Conservation (phyloP, 129 eudicot genomes). For the Lactuca sativa region DNA sequence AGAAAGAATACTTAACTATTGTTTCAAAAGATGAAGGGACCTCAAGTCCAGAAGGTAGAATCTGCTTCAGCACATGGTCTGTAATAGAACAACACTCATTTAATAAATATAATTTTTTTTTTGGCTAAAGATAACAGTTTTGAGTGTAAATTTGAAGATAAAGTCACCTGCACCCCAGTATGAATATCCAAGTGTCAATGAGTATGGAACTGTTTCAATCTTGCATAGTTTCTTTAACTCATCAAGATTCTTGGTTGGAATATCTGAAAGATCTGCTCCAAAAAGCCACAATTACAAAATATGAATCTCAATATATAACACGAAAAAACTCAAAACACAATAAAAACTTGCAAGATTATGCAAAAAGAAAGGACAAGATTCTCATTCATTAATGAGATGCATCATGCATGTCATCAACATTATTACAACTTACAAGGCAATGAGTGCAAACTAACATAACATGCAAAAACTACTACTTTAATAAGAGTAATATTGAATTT, state of each 20-base stretch:
- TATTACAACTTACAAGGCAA: too few species aligned
- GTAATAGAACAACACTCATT: conserved; percentile 27
- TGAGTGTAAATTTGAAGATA: conserved; percentile 1
- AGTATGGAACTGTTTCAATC: conserved; percentile 82
- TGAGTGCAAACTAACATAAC: too few species aligned
- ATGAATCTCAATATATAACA: background rate
- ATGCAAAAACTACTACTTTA: too few species aligned
- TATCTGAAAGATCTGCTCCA: conserved; percentile 72
- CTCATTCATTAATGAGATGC: too few species aligned
- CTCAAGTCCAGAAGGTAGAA: conserved; percentile 86
- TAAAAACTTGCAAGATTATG: background rate
- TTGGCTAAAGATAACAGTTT: background rate
- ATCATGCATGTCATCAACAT: too few species aligned
- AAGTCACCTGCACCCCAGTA: conserved; percentile 93
- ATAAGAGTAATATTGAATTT: background rate
- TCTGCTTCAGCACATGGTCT: conserved; percentile 91
- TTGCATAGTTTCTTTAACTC: conserved; percentile 61
- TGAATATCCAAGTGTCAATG: conserved; percentile 89
- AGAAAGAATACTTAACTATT: conserved; percentile 77
- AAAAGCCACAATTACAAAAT: background rate
- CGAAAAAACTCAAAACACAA: background rate
- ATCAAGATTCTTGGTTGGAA: conserved; percentile 68
- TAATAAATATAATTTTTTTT: background rate
- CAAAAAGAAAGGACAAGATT: too few species aligned
- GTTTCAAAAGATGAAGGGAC: conserved; percentile 98